Evolutionary conservation across 306 rosid species (phyloP).

Genomic region (Betula pendula): DNA sequence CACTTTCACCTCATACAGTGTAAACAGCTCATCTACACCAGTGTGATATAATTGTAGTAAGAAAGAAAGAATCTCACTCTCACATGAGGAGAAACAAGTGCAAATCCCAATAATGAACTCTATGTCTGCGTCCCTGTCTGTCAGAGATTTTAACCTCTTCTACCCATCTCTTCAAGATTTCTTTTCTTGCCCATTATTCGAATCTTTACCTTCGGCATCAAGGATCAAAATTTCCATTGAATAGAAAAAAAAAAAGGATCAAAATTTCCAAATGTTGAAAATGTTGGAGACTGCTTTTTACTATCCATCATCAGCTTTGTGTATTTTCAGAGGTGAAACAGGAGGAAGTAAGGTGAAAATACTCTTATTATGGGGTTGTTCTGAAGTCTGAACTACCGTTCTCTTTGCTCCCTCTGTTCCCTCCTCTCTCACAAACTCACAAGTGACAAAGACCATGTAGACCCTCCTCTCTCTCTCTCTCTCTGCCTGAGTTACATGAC

Average conservation of each 20-base stretch:
- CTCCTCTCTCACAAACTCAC: not conserved
- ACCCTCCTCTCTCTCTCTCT: not conserved
- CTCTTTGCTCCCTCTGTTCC: slow-evolving; percentile 20
- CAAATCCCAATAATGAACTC: slow-evolving; percentile 35
- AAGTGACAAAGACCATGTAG: not conserved
- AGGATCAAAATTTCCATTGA: too few relatives aligned
- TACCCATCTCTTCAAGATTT: slow-evolving; percentile 20
- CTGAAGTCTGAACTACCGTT: slow-evolving; percentile 37
- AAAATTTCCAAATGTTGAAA: too few relatives aligned
- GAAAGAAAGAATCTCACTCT: slow-evolving; percentile 15
- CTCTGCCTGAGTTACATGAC: not conserved
- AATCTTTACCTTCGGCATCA: not conserved
- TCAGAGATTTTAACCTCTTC: slow-evolving; percentile 24
- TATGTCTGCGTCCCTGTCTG: not conserved
- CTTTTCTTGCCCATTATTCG: not conserved
- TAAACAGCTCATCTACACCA: slow-evolving; percentile 26
- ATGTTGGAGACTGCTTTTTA: not conserved
- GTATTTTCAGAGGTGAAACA: slow-evolving; percentile 10
- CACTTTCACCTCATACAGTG: slow-evolving; percentile 21
- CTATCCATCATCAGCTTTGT: not conserved
- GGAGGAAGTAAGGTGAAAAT: not conserved
- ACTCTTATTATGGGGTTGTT: not conserved
- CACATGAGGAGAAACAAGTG: not conserved
- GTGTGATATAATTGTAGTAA: not conserved
- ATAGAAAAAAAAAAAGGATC: too few relatives aligned